Evolutionary conservation across 768 basidiomycete genomes (phyloP), one percentile per base, ranked within the genome.

Genomic region (Pholiota molesta): DNA sequence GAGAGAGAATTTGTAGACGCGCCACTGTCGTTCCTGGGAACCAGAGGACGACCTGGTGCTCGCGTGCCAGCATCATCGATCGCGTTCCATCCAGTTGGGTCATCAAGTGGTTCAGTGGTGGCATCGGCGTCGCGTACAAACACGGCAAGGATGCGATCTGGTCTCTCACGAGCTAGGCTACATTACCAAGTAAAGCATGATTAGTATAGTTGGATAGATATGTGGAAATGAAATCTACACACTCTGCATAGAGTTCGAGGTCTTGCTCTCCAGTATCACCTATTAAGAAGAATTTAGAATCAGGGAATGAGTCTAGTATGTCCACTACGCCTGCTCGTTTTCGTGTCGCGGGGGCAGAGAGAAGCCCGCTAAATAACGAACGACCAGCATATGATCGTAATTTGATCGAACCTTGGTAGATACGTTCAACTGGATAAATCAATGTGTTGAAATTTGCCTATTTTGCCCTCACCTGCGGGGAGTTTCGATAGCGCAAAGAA

Each of bases 201-300:
- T 51, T 17, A 58, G 33, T 2, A 55, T 31, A 40, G 37, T 16
- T n/a, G 16, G 33, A 26, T n/a, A 45, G n/a, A 44, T 21, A 33
- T 17, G 5, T 4, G 17, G 37, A 47, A 19, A 19, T 14, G 55
- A 14, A 33, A 23, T 35, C 35, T 16, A 72, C 79, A n/a, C 66
- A 84, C 83, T 86, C 79, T 14, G 89, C 80, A 72, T 98, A 99
- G 1, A 99, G 80, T 73, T 99, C 95, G 47, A 99, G 76, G 74
- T 99, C 97, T 66, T 97, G 96, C 71, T 99, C 97, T 35, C 96
- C 97, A 0, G 89, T 87, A 72, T 99, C 97, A 7, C 97, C 97
- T 42, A 99, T 80, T 53, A 96, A 84, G 69, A 98, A 74, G 75
- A 99, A 97, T 40, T 75, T 78, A 1, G 91, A 86, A 42, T 86